phyloP scores from a whole-genome alignment of 2,329 filamentous ascomycete species.

The Nemania sp. region DNA sequence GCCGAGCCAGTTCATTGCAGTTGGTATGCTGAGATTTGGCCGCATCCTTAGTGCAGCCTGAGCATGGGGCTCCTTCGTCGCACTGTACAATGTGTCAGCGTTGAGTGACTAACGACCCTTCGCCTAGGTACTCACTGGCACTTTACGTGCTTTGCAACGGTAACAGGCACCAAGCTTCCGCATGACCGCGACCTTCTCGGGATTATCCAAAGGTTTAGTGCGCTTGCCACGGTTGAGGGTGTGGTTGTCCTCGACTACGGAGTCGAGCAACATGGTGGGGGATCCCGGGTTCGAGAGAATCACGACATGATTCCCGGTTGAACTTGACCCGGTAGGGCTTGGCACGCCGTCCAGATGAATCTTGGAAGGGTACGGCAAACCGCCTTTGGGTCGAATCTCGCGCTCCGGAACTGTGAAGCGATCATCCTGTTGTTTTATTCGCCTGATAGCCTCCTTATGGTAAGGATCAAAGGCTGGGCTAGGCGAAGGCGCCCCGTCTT shows the following conservation, averaged over 20 bases:
- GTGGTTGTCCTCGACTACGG: conserved; percentile 26
- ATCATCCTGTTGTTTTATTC: conserved; percentile 40
- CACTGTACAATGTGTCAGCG: conserved; percentile 35
- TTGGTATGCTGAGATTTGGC: conserved; percentile 19
- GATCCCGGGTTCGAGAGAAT: conserved; percentile 31
- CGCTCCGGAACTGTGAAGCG: conserved; percentile 38
- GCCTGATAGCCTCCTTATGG: conserved; percentile 35
- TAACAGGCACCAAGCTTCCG: conserved; percentile 53
- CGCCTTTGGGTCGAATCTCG: conserved; percentile 38
- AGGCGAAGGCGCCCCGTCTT: conserved; percentile 39
- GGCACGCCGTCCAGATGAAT: conserved; percentile 35
- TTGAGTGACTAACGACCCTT: conserved; percentile 27
- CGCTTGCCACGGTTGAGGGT: conserved; percentile 35
- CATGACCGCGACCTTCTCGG: conserved; percentile 52
- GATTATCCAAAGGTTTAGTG: conserved; percentile 36
- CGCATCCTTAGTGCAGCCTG: conserved; percentile 33
- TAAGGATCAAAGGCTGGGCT: conserved; percentile 34
- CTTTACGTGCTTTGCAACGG: conserved; percentile 53
- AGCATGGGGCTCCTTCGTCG: conserved; percentile 44
- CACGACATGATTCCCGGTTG: conserved; percentile 27
- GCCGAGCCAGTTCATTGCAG: conserved; percentile 30
- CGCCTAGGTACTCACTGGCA: conserved; percentile 47
- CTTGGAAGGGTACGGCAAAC: conserved; percentile 34
- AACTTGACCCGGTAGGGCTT: conserved; percentile 27
- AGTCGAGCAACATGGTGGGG: conserved; percentile 26